phyloP scores from a whole-genome alignment of 169 alveolate species.

The Miamiensis avidus region DNA sequence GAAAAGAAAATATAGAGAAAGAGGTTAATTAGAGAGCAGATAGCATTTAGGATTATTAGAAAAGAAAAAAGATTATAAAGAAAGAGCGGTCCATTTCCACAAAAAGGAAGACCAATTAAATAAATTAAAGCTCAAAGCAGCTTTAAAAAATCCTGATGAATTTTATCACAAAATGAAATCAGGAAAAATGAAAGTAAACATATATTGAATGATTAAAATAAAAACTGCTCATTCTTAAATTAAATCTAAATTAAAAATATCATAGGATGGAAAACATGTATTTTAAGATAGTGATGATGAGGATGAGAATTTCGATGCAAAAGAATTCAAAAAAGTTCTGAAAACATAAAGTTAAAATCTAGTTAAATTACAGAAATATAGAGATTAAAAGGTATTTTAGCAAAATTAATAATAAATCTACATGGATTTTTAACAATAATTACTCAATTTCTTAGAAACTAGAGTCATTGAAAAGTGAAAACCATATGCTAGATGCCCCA shows the following conservation, averaged over 20 bases:
- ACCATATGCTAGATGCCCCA: slow-evolving; percentile 14
- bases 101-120: slow-evolving; percentile 34
- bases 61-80: slow-evolving; percentile 46
- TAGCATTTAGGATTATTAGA: slow-evolving; percentile 41
- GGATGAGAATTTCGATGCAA: slow-evolving; percentile 14
- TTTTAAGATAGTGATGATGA: slow-evolving; percentile 3
- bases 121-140: slow-evolving; percentile 34
- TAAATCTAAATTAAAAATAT: background rate
- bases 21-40: slow-evolving; percentile 32
- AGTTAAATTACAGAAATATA: slow-evolving; percentile 17
- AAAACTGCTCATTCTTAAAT: background rate
- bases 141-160: slow-evolving; percentile 44
- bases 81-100: slow-evolving; percentile 42
- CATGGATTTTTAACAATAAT: background rate
- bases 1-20: slow-evolving; percentile 46
- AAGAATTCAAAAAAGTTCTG: slow-evolving; percentile 11
- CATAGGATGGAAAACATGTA: slow-evolving; percentile 18
- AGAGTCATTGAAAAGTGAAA: background rate
- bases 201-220: background rate
- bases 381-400: slow-evolving; percentile 11
- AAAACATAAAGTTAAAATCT: slow-evolving; percentile 8
- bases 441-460: background rate
- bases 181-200: background rate
- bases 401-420: no score
- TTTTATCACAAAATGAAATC: slow-evolving; percentile 31